Evolutionary conservation across 2,329 filamentous ascomycete species (phyloP).

Genomic region (Fusarium subtropicale): DNA sequence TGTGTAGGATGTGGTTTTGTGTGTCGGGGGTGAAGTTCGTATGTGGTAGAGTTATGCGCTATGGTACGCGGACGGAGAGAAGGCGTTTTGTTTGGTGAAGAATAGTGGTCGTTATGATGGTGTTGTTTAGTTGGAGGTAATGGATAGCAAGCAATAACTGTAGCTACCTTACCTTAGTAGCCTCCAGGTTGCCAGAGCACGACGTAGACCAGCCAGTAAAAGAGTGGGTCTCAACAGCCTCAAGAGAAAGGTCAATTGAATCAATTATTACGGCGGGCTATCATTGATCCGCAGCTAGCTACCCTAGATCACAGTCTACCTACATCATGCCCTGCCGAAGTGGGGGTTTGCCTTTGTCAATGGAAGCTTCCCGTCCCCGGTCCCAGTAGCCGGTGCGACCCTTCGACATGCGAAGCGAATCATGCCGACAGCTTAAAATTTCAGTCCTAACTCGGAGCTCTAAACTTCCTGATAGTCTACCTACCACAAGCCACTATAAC

Average conservation of each 20-base stretch:
- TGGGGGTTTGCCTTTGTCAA: slow-evolving; percentile 15
- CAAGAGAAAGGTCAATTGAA: slow-evolving; percentile 27
- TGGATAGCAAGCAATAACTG: slow-evolving; percentile 23
- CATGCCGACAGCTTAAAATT: slow-evolving; percentile 50
- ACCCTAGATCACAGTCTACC: background rate
- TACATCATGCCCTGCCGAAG: slow-evolving; percentile 6
- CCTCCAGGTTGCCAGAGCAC: slow-evolving; percentile 54
- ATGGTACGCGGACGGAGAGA: slow-evolving; percentile 1
- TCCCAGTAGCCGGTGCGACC: slow-evolving; percentile 43
- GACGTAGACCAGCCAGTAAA: slow-evolving; percentile 47
- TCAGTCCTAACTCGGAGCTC: slow-evolving; percentile 42
- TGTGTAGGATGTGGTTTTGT: slow-evolving; percentile 38
- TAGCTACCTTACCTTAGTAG: slow-evolving; percentile 34
- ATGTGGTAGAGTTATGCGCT: slow-evolving; percentile 9
- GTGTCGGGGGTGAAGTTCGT: slow-evolving; percentile 12
- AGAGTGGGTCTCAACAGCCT: slow-evolving; percentile 30
- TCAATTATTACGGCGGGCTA: slow-evolving; percentile 39
- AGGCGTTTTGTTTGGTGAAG: background rate
- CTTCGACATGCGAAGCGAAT: slow-evolving; percentile 33
- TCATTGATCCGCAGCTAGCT: slow-evolving; percentile 47
- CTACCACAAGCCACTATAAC: slow-evolving; percentile 35
- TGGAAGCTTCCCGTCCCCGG: slow-evolving; percentile 40
- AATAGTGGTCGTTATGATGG: slow-evolving; percentile 34
- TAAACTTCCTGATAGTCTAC: slow-evolving; percentile 45
- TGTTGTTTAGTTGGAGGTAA: slow-evolving; percentile 35